Percentiles rank a stretch among this genome's conserved stretches.
These are phyloP conservation scores for Russula lepida DNA, from an alignment of 768 basidiomycete species.

Conservation along the genomic window DNA sequence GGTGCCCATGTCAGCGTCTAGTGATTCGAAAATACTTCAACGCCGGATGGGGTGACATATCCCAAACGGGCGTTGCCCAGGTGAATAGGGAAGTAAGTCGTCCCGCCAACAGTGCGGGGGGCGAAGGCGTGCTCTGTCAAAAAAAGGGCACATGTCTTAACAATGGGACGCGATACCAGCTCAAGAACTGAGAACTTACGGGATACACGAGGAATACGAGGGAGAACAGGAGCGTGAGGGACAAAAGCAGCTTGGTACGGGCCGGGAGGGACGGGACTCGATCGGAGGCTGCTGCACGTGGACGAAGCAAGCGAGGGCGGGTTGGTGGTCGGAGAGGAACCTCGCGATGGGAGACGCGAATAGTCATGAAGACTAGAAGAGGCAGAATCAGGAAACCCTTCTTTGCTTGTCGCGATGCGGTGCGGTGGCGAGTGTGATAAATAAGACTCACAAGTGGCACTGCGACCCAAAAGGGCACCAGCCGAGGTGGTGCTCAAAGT, in stretches of 20 bases:
- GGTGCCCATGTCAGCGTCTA: background rate
- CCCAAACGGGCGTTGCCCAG: background rate
- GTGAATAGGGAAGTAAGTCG: conserved; percentile 15
- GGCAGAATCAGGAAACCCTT: background rate
- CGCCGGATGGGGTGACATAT: conserved; percentile 9
- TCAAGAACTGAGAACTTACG: background rate
- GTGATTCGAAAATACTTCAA: conserved; percentile 1
- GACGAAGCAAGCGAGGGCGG: background rate
- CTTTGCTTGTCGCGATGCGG: background rate
- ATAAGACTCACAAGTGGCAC: conserved; percentile 11
- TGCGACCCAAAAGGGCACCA: conserved; percentile 12
- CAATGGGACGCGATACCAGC: background rate
- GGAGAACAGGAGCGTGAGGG: background rate
- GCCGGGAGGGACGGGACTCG: background rate
- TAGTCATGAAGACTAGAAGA: conserved; percentile 4
- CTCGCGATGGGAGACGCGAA: background rate
- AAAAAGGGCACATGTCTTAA: background rate
- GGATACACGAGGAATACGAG: background rate
- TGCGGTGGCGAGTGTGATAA: background rate
- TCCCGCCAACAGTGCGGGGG: conserved; percentile 10
- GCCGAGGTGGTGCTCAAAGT: conserved; percentile 7
- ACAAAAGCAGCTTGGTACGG: background rate
- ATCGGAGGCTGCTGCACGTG: conserved; percentile 4
- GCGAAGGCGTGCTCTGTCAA: background rate
- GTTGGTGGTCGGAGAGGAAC: background rate